A percentile compares a stretch with the other conserved stretches of the same genome.
phyloP scores from a whole-genome alignment of 2,329 filamentous ascomycete species.

The Clarireedia paspali region DNA sequence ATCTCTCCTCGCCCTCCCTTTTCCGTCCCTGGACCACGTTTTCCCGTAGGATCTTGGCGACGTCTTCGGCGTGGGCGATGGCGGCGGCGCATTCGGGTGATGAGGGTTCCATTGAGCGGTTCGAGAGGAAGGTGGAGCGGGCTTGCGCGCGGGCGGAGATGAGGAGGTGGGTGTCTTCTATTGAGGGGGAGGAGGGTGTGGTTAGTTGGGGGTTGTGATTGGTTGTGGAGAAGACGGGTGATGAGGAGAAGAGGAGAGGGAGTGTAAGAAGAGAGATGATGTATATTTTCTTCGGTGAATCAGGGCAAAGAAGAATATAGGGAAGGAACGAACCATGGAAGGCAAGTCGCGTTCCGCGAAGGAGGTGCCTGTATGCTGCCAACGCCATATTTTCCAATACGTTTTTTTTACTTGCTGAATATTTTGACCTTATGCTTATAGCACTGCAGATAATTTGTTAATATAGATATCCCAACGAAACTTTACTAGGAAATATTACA shows the following conservation, averaged over 20 bases:
- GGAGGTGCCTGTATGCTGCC: constrained; percentile 69
- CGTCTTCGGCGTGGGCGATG: constrained; percentile 72
- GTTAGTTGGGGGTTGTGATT: neutral
- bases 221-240: neutral
- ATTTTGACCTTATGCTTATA: neutral
- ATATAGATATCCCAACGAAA: neutral
- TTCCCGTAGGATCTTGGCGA: constrained; percentile 69
- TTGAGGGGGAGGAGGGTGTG: neutral
- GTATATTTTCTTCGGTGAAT: too few species aligned
- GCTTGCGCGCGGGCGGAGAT: constrained; percentile 65
- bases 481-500: too few species aligned
- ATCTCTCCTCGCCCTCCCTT: constrained; percentile 40
- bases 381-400: constrained; percentile 48
- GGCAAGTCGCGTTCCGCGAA: constrained; percentile 73
- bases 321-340: constrained; percentile 59
- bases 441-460: neutral
- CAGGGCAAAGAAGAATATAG: neutral
- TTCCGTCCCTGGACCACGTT: constrained; percentile 82
- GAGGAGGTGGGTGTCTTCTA: constrained; percentile 65
- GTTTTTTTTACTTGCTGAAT: neutral
- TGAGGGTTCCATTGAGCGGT: constrained; percentile 48
- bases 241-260: neutral
- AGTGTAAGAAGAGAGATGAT: neutral
- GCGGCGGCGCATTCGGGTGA: constrained; percentile 54
- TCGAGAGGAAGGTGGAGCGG: constrained; percentile 64